These are phyloP conservation scores for Dactylellina haptotyla DNA, from an alignment of 2,329 filamentous ascomycete genomes.

Conservation along the genomic window DNA sequence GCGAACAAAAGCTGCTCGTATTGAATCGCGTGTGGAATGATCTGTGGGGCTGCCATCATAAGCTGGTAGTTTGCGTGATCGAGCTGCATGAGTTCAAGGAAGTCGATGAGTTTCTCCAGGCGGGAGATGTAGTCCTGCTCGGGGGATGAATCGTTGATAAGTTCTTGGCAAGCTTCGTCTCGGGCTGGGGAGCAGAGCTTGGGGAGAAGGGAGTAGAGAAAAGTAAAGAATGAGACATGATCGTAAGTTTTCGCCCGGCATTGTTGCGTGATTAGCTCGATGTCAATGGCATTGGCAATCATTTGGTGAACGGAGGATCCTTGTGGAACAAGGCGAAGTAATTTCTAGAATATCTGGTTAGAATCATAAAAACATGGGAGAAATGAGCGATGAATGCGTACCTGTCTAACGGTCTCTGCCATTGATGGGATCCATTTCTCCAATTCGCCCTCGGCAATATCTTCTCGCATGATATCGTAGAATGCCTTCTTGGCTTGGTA, in stretches of 20 bases:
- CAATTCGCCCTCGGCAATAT: slow-evolving; percentile 69
- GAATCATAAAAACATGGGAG: neutral
- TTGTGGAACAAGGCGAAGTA: slow-evolving; percentile 75
- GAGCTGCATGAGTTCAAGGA: slow-evolving; percentile 79
- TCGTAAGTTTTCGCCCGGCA: slow-evolving; percentile 79
- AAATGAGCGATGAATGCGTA: slow-evolving; percentile 7
- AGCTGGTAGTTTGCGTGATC: slow-evolving; percentile 86
- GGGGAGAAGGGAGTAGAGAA: slow-evolving; percentile 78
- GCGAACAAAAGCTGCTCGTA: slow-evolving; percentile 80
- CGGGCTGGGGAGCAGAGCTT: slow-evolving; percentile 82
- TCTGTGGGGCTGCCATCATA: slow-evolving; percentile 74
- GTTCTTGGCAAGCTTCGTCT: slow-evolving; percentile 77
- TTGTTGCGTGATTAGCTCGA: slow-evolving; percentile 75
- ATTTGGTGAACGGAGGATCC: slow-evolving; percentile 78
- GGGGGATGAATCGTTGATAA: slow-evolving; percentile 69
- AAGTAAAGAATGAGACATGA: slow-evolving; percentile 80
- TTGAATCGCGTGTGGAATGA: slow-evolving; percentile 75
- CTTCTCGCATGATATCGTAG: slow-evolving; percentile 70
- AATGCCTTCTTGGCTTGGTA: slow-evolving; percentile 70
- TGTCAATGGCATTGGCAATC: slow-evolving; percentile 79
- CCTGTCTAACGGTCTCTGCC: slow-evolving; percentile 56
- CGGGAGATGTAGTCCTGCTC: slow-evolving; percentile 75
- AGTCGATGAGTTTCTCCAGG: slow-evolving; percentile 77
- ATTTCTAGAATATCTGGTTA: slow-evolving; percentile 65
- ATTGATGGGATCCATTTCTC: slow-evolving; percentile 57